Evolutionary conservation across 257 asterid genomes (phyloP).

Genomic region (Ocimum tenuiflorum): DNA sequence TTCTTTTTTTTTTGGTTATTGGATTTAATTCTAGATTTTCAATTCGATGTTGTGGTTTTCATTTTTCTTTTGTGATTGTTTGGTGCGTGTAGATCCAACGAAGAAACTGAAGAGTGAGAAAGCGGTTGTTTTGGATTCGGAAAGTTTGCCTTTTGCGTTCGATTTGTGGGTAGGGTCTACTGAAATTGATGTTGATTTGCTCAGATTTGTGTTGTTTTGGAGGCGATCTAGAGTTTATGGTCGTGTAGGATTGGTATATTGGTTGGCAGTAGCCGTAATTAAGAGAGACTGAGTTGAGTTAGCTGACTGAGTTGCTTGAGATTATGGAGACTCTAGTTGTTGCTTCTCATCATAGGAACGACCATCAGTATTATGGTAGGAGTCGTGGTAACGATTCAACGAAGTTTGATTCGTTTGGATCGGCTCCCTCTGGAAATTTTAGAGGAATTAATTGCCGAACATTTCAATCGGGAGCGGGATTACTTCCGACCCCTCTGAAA

Average conservation of each 20-base stretch:
- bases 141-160: conserved; percentile 16
- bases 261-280: conserved; percentile 10
- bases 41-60: conserved; percentile 1
- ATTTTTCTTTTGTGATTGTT: conserved; percentile 2
- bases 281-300: not conserved
- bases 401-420: conserved; percentile 32
- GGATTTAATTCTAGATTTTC: not conserved
- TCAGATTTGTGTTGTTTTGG: conserved; percentile 49
- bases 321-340: conserved; percentile 59
- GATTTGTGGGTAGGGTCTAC: conserved; percentile 23
- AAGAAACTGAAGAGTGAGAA: conserved; percentile 34
- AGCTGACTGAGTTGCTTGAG: conserved; percentile 15
- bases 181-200: conserved; percentile 25
- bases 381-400: conserved; percentile 21
- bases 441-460: conserved; percentile 51
- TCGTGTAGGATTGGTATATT: not conserved
- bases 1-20: conserved; percentile 5
- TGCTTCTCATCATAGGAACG: conserved; percentile 49
- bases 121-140: conserved; percentile 24
- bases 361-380: conserved; percentile 39
- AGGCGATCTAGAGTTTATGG: conserved; percentile 31
- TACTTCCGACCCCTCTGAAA: conserved; percentile 52
- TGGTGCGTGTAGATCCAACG: conserved; percentile 60
- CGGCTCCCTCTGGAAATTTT: conserved; percentile 30
- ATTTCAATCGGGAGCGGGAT: conserved; percentile 49